Percentiles rank a stretch among this genome's conserved stretches.
phyloP scores from a whole-genome alignment of 2,329 filamentous ascomycete genomes.

The Chrysoporthe cubensis region DNA sequence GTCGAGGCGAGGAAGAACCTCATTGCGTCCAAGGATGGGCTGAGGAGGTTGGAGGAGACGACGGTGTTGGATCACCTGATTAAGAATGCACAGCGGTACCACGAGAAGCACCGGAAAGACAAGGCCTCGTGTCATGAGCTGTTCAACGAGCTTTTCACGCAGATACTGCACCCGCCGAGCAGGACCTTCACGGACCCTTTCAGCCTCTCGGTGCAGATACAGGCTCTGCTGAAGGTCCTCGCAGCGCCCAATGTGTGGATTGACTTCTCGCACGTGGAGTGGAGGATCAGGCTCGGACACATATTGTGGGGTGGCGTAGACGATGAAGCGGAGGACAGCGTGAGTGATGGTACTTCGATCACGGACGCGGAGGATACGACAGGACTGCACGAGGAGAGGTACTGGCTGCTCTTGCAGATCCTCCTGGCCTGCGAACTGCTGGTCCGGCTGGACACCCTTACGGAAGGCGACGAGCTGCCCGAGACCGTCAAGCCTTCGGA shows the following conservation, averaged over 20 bases:
- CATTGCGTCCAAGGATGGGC: constrained; percentile 54
- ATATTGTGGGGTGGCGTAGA: constrained; percentile 66
- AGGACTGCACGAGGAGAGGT: constrained; percentile 64
- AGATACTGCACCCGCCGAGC: constrained; percentile 61
- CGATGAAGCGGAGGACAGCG: constrained; percentile 56
- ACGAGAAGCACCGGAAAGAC: constrained; percentile 55
- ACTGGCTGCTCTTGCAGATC: constrained; percentile 70
- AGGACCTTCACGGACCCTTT: constrained; percentile 60
- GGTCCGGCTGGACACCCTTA: constrained; percentile 65
- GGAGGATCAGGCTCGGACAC: constrained; percentile 74
- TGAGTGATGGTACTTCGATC: constrained; percentile 57
- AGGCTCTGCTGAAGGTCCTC: constrained; percentile 68
- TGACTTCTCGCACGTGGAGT: constrained; percentile 75
- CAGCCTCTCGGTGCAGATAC: constrained; percentile 71
- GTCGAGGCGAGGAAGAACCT: constrained; percentile 62
- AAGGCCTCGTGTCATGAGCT: constrained; percentile 57
- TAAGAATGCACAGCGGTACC: constrained; percentile 59
- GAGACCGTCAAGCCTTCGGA: constrained; percentile 59
- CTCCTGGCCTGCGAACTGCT: constrained; percentile 68
- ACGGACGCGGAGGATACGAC: constrained; percentile 51
- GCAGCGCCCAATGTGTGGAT: constrained; percentile 71
- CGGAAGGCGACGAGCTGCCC: constrained; percentile 61
- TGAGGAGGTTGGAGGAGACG: constrained; percentile 61
- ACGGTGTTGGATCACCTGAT: constrained; percentile 63
- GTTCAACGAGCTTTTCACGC: constrained; percentile 65